Conservation (phyloP, 768 basidiomycete genomes). For the Psilocybe azurescens region DNA sequence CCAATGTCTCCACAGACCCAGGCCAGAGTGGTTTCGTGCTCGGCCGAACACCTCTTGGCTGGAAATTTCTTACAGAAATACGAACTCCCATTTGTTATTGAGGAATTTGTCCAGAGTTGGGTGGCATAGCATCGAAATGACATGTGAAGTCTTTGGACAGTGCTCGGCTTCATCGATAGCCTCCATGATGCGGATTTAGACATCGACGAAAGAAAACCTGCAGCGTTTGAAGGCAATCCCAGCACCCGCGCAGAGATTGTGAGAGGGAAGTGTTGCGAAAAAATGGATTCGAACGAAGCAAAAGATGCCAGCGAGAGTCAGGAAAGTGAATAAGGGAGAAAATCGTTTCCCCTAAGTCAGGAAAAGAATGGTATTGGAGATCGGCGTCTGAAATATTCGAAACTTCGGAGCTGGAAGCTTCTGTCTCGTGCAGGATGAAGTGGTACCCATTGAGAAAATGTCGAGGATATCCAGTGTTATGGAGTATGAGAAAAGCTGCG, state of each 20-base stretch:
- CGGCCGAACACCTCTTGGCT: constrained; percentile 3
- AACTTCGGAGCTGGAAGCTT: not conserved
- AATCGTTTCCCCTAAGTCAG: not conserved
- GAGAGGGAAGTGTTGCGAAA: not conserved
- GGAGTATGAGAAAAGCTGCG: constrained; percentile 4
- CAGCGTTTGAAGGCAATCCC: too few species aligned
- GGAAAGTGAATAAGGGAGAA: not conserved
- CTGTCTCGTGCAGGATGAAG: constrained; percentile 2
- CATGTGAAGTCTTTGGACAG: not conserved
- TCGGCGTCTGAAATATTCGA: not conserved
- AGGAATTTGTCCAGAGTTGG: not conserved
- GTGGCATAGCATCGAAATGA: not conserved
- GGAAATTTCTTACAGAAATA: not conserved
- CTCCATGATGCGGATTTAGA: not conserved
- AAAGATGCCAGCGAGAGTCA: not conserved
- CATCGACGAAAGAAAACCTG: too few species aligned
- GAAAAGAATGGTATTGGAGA: not conserved
- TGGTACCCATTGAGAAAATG: constrained; percentile 15
- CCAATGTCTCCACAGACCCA: constrained; percentile 6
- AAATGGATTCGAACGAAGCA: not conserved
- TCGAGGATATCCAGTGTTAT: constrained; percentile 7
- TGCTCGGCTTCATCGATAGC: not conserved
- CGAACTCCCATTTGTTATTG: not conserved
- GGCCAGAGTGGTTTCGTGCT: constrained; percentile 6
- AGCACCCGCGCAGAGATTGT: not conserved